phyloP scores from a whole-genome alignment of 495 filamentous ascomycete species.

The Penicillium diatomitis region DNA sequence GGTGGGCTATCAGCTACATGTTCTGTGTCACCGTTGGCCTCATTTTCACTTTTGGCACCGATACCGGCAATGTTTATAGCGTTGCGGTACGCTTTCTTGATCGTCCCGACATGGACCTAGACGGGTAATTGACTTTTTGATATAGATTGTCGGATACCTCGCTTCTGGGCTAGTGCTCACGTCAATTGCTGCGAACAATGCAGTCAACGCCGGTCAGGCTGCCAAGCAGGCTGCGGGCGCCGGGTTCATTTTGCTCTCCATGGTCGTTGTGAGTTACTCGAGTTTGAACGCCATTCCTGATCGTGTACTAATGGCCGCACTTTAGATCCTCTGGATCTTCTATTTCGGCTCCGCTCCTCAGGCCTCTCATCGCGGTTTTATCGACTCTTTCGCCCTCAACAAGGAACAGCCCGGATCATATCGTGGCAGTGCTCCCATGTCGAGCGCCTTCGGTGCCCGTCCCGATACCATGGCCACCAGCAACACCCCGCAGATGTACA shows the following conservation, averaged over 20 bases:
- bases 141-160: constrained; percentile 73
- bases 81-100: constrained; percentile 57
- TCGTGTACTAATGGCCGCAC: constrained; percentile 3
- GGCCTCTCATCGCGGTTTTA: constrained; percentile 78
- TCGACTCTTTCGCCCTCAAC: constrained; percentile 91
- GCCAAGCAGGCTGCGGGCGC: constrained; percentile 81
- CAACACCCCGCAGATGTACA: constrained; percentile 90
- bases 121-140: constrained; percentile 9
- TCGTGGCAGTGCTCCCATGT: constrained; percentile 51
- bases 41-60: constrained; percentile 68
- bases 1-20: constrained; percentile 84
- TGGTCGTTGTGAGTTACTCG: constrained; percentile 66
- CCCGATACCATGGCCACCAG: constrained; percentile 75
- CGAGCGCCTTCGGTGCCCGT: constrained; percentile 43
- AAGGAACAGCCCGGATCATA: constrained; percentile 66
- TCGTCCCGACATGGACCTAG: not conserved
- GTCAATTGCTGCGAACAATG: constrained; percentile 69
- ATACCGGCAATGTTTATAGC: constrained; percentile 75
- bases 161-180: constrained; percentile 73
- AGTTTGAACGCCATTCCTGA: not conserved
- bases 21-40: constrained; percentile 74
- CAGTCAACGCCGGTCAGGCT: constrained; percentile 61
- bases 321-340: constrained; percentile 96
- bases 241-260: constrained; percentile 90
- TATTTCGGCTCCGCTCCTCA: constrained; percentile 93